Conservation (phyloP, 148 eudicot genomes). For the Salicornia ramosissima region DNA sequence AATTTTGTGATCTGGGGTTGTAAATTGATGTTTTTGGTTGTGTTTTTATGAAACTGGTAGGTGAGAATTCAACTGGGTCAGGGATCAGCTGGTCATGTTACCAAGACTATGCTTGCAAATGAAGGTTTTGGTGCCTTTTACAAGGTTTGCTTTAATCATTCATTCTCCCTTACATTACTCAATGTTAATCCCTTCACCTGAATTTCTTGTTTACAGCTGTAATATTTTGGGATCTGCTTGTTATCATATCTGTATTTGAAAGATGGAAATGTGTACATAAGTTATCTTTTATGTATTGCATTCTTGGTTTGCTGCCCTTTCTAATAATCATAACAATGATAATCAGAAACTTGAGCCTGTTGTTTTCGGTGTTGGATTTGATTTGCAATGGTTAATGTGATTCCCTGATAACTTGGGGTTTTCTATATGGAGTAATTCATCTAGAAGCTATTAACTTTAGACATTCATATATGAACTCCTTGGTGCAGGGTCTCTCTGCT, state of each 20-base stretch:
- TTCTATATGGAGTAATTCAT: background rate
- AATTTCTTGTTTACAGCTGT: background rate
- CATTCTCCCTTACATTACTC: background rate
- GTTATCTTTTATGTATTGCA: too few relatives aligned
- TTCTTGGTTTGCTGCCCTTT: too few relatives aligned
- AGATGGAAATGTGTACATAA: too few relatives aligned
- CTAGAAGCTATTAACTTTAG: background rate
- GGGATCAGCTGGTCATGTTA: constrained; percentile 77
- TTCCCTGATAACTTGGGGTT: background rate
- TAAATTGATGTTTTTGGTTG: background rate
- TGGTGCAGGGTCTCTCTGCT: constrained; percentile 53
- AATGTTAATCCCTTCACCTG: background rate
- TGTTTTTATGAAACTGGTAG: constrained; percentile 39
- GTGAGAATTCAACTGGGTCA: constrained; percentile 97
- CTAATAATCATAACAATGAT: background rate
- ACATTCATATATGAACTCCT: background rate
- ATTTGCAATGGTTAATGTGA: background rate
- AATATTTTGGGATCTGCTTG: too few relatives aligned
- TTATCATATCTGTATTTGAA: too few relatives aligned
- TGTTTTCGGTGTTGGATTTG: background rate
- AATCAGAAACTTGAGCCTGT: background rate
- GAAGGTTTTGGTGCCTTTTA: constrained; percentile 94
- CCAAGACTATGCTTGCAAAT: constrained; percentile 72
- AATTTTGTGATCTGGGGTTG: constrained; percentile 1
- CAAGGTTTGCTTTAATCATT: constrained; percentile 46